Evolutionary conservation across 2,329 filamentous ascomycete genomes (phyloP).

Genomic region (Clonostachys sp.): DNA sequence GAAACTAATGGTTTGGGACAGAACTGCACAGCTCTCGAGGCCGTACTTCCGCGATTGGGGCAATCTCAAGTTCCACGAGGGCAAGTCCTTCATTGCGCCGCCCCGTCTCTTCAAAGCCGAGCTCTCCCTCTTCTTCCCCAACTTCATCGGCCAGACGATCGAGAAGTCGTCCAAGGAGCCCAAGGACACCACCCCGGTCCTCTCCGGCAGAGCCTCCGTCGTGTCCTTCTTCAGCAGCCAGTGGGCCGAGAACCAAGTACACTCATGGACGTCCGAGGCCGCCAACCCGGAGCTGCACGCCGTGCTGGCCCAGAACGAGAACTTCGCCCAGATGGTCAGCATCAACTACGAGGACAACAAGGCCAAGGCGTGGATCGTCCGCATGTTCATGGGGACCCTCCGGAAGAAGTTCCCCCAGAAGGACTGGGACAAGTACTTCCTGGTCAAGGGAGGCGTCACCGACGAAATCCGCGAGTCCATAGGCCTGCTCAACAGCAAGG

Average conservation of each 20-base stretch:
- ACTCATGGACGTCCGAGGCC: constrained; percentile 61
- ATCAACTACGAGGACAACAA: constrained; percentile 85
- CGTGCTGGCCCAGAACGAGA: constrained; percentile 48
- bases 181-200: constrained; percentile 69
- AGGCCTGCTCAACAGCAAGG: constrained; percentile 79
- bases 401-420: constrained; percentile 41
- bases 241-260: constrained; percentile 81
- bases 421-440: constrained; percentile 58
- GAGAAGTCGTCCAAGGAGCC: constrained; percentile 43
- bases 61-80: constrained; percentile 76
- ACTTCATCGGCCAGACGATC: constrained; percentile 78
- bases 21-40: constrained; percentile 70
- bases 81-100: constrained; percentile 88
- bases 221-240: constrained; percentile 76
- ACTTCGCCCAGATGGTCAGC: constrained; percentile 69
- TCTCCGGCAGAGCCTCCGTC: constrained; percentile 71
- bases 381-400: constrained; percentile 50
- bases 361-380: constrained; percentile 57
- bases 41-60: constrained; percentile 97
- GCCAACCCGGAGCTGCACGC: constrained; percentile 67
- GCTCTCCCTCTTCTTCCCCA: constrained; percentile 87
- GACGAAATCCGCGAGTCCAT: constrained; percentile 59
- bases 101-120: constrained; percentile 79
- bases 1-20: constrained; percentile 19
- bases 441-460: constrained; percentile 53